These are phyloP conservation scores for Talaromyces nanjingensis DNA, from an alignment of 495 filamentous ascomycete species.

Conservation along the genomic window DNA sequence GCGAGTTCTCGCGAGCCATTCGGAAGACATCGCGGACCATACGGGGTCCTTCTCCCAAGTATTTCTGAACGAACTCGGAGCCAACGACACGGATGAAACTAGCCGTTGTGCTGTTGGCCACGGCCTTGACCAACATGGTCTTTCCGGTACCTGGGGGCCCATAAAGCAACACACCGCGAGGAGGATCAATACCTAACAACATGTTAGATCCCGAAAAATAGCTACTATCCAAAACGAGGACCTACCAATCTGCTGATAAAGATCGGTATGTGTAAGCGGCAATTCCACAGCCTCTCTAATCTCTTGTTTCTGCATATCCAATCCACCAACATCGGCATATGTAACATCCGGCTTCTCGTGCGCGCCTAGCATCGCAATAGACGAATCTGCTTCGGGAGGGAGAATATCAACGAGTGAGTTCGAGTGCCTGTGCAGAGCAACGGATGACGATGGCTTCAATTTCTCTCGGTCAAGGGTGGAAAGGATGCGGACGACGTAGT, in stretches of 20 bases:
- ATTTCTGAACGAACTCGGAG: slow-evolving; percentile 98
- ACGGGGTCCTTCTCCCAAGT: slow-evolving; percentile 91
- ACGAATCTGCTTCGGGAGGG: slow-evolving; percentile 94
- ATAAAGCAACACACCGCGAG: slow-evolving; percentile 91
- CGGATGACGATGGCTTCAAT: slow-evolving; percentile 94
- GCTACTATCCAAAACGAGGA: neutral
- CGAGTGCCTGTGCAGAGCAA: slow-evolving; percentile 94
- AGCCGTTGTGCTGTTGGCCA: slow-evolving; percentile 95
- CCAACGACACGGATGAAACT: slow-evolving; percentile 98
- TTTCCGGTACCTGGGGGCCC: slow-evolving; percentile 96
- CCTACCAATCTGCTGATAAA: slow-evolving; percentile 90
- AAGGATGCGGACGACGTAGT: slow-evolving; percentile 97
- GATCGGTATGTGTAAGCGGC: slow-evolving; percentile 91
- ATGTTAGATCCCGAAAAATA: slow-evolving; percentile 15
- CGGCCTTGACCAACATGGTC: slow-evolving; percentile 98
- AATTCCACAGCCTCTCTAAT: slow-evolving; percentile 96
- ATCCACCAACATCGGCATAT: slow-evolving; percentile 93
- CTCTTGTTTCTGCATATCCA: slow-evolving; percentile 99
- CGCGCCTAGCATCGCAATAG: slow-evolving; percentile 93
- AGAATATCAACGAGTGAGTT: slow-evolving; percentile 98
- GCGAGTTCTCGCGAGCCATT: slow-evolving; percentile 97
- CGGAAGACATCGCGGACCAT: slow-evolving; percentile 99
- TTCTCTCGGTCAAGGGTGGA: slow-evolving; percentile 97
- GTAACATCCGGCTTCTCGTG: slow-evolving; percentile 98
- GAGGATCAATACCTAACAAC: slow-evolving; percentile 79